Evolutionary conservation across 176 grass and related monocot species (phyloP).

Genomic region (Neostapfia colusana): DNA sequence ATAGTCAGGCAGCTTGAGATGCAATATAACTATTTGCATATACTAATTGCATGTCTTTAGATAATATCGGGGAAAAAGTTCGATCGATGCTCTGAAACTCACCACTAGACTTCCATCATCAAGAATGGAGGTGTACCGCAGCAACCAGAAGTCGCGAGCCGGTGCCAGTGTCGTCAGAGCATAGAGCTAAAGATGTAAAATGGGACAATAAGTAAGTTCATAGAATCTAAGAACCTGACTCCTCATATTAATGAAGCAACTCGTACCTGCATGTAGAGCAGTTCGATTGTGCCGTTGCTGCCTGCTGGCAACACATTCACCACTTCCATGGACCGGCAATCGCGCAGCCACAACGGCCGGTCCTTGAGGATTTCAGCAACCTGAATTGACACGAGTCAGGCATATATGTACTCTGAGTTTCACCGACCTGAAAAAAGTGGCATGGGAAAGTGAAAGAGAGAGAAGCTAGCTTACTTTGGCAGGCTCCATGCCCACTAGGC

Average conservation of each 20-base stretch:
- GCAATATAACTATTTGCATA: constrained; percentile 14
- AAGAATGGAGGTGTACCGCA: constrained; percentile 84
- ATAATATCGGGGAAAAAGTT: not conserved
- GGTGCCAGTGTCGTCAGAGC: constrained; percentile 80
- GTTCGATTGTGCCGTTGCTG: constrained; percentile 75
- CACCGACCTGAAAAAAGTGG: not conserved
- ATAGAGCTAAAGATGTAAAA: constrained; percentile 50
- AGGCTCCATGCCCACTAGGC: constrained; percentile 91
- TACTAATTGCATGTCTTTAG: not conserved
- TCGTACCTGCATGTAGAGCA: constrained; percentile 92
- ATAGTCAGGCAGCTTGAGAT: not conserved
- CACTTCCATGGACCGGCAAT: constrained; percentile 86
- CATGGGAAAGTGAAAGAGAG: constrained; percentile 3
- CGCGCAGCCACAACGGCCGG: constrained; percentile 62
- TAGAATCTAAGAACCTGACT: not conserved
- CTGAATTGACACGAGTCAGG: constrained; percentile 36
- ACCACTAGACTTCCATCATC: constrained; percentile 95
- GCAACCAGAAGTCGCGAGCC: constrained; percentile 89
- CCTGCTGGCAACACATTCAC: constrained; percentile 69
- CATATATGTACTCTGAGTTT: not conserved
- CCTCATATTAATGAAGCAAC: not conserved
- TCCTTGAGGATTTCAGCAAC: constrained; percentile 96
- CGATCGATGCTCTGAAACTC: constrained; percentile 16
- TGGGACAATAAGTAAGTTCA: not conserved
- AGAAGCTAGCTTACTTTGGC: constrained; percentile 69